Base-by-base conservation (phyloP, 768 basidiomycete species). In the Suillus sp. region DNA sequence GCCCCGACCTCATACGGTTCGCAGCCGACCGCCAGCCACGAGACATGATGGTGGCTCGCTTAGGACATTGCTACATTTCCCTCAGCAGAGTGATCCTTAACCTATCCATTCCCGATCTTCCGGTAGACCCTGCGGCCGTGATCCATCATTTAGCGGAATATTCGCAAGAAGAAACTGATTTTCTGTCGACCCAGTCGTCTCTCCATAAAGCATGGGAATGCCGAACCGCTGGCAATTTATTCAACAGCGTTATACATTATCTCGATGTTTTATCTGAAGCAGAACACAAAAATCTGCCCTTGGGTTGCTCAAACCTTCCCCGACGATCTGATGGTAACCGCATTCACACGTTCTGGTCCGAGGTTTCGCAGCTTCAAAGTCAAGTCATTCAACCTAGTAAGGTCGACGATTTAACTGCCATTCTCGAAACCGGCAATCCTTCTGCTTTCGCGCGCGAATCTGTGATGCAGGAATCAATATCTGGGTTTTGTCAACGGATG, bases 61-160 rank as follows among this genome's bases (percentile, higher is more conserved):
- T 84, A 9, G 86, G 83, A 13, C 71, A 71, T 22, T 73, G 78
- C 50, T 96, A 90, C 87, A 78, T 93, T 37, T 82, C 81, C 1
- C 70, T 92, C 56, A 82, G 84, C 51, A 80, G 80, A 20, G 67
- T 88, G 60, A 74, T 95, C 30, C 72, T 94, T 27, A 80, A 88
- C 4, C 82, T 96, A 22, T 89, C 90, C 70, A 80, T 99, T 43
- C 95, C 97, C 0, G 84, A 93, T 72, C 78, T 85, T 2, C 94
- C 96, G 2, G 77, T 98, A 56, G 97, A 99, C 73, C 97, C 97
- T 32, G 87, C 89, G 8, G 87, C 86, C 27, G 82, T 88, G 38
- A 81, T 86, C 60, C 81, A 78, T 58, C 83, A 78, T 55, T 77
- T 78, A 0, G 69, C 70, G 2, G 73, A 78, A 35, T 84, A 87